A percentile compares a stretch with the other conserved stretches of the same genome.
Conservation (phyloP, 495 filamentous ascomycete genomes). For the Antarctomyces pellizariae region DNA sequence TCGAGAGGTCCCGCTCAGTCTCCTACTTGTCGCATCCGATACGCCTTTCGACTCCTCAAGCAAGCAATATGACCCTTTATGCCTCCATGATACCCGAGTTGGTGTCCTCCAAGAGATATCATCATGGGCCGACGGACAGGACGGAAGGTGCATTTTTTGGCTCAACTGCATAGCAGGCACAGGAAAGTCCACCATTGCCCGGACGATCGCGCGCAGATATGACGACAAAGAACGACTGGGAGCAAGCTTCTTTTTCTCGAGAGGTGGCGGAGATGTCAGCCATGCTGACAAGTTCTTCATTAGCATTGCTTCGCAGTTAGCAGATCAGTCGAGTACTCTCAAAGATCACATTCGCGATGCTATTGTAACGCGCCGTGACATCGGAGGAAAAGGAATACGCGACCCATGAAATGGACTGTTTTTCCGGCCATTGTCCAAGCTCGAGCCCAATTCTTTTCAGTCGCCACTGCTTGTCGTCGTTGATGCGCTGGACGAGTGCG, state of each 20-base stretch:
- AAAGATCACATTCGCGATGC: slow-evolving; percentile 7
- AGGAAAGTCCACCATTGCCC: slow-evolving; percentile 22
- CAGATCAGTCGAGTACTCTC: slow-evolving; percentile 5
- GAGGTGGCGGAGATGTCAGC: slow-evolving; percentile 20
- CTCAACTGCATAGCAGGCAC: no score
- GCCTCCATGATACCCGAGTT: slow-evolving; percentile 6
- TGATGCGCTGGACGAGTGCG: slow-evolving; percentile 31
- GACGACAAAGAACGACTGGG: slow-evolving; percentile 7
- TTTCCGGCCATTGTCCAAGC: slow-evolving; percentile 10
- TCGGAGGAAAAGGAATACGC: slow-evolving; percentile 12
- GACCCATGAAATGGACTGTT: slow-evolving; percentile 18
- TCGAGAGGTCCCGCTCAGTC: no score
- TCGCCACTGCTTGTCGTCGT: slow-evolving; percentile 19
- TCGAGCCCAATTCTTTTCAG: background rate
- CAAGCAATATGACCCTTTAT: slow-evolving; percentile 4
- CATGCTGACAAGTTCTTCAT: slow-evolving; percentile 19
- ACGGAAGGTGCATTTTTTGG: slow-evolving; percentile 12
- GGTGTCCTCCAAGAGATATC: slow-evolving; percentile 6
- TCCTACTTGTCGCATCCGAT: no score
- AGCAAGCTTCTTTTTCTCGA: slow-evolving; percentile 30
- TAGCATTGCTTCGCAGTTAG: slow-evolving; percentile 21
- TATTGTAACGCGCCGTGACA: slow-evolving; percentile 9
- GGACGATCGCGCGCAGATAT: slow-evolving; percentile 15
- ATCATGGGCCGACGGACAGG: slow-evolving; percentile 2
- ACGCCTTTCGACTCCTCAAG: background rate